phyloP scores from a whole-genome alignment of 2,329 filamentous ascomycete species.

The Paecilomyces sp. region DNA sequence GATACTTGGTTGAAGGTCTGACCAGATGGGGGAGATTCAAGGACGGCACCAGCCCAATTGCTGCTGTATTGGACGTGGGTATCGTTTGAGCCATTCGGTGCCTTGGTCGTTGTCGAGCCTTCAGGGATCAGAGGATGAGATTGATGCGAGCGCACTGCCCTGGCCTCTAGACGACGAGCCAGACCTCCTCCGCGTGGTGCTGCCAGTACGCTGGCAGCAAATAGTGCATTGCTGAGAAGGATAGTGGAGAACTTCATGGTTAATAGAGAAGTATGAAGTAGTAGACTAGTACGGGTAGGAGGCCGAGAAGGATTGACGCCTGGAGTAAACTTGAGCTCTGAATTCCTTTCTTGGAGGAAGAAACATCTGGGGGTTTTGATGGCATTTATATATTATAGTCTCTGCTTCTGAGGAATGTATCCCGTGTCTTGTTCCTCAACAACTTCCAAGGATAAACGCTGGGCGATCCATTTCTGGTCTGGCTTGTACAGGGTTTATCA shows the following conservation, averaged over 20 bases:
- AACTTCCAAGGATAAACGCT: not conserved
- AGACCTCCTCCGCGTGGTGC: conserved; percentile 20
- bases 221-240: conserved; percentile 14
- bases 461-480: not conserved
- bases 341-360: not conserved
- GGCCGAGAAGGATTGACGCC: not conserved
- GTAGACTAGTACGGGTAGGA: not conserved
- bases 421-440: not conserved
- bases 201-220: conserved; percentile 18
- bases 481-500: not conserved
- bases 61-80: conserved; percentile 44
- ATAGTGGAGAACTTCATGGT: conserved; percentile 23
- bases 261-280: not conserved
- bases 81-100: conserved; percentile 18
- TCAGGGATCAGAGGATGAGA: conserved; percentile 15
- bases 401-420: not conserved
- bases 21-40: conserved; percentile 35
- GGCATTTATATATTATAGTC: not conserved
- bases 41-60: conserved; percentile 56
- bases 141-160: conserved; percentile 15
- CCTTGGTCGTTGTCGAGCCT: not conserved
- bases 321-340: not conserved
- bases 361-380: not conserved
- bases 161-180: conserved; percentile 20
- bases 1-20: conserved; percentile 41